These are phyloP conservation scores for Trifolium dubium DNA, from an alignment of 306 rosid species.

Conservation along the genomic window DNA sequence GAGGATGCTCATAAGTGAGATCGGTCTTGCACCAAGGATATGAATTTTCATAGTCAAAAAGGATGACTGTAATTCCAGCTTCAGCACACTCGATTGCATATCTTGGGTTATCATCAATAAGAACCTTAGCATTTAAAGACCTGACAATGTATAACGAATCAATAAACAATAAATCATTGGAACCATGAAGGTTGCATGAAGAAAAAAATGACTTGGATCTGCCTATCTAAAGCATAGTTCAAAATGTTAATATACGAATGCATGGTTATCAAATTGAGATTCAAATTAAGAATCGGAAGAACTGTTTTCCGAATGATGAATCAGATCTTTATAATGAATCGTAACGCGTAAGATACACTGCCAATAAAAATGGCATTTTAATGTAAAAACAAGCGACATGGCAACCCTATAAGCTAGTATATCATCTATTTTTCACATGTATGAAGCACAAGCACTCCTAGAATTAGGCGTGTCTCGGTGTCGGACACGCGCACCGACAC, in stretches of 20 bases:
- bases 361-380: neutral
- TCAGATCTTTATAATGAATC: neutral
- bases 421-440: neutral
- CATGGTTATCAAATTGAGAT: neutral
- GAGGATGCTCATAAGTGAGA: constrained; percentile 57
- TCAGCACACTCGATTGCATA: constrained; percentile 90
- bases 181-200: neutral
- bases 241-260: neutral
- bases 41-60: constrained; percentile 85
- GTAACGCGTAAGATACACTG: neutral
- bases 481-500: too few species aligned
- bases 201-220: neutral
- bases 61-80: constrained; percentile 74
- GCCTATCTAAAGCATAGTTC: neutral
- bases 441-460: too few species aligned
- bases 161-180: constrained; percentile 34
- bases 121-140: constrained; percentile 75
- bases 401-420: neutral
- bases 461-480: too few species aligned
- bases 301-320: neutral
- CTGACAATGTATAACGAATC: constrained; percentile 39
- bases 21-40: constrained; percentile 86
- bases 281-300: neutral
- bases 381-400: neutral
- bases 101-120: constrained; percentile 87